Evolutionary conservation across 2,329 filamentous ascomycete genomes (phyloP).

Genomic region (Pseudogymnoascus sp.): DNA sequence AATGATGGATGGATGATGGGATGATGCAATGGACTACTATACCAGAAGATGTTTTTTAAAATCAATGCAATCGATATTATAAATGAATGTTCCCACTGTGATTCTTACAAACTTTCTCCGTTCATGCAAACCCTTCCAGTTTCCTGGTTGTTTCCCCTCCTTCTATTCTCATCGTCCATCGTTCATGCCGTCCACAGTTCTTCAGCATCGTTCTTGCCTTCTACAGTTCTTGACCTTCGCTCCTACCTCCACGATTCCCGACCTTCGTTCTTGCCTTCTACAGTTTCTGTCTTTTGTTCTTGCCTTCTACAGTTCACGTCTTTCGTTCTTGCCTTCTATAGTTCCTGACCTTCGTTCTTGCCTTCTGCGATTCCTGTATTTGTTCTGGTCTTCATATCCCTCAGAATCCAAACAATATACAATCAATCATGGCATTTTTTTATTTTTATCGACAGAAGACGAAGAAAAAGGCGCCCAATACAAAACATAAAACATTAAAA

Average conservation of each 20-base stretch:
- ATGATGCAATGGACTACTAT: not conserved
- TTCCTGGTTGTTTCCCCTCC: not conserved
- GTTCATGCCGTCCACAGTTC: not conserved
- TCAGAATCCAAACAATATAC: not conserved
- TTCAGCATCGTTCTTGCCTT: not conserved
- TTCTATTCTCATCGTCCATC: not conserved
- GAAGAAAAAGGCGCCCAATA: not conserved
- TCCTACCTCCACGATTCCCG: not conserved
- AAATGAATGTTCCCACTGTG: not conserved
- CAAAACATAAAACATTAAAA: constrained; percentile 8
- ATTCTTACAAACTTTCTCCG: not conserved
- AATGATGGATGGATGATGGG: not conserved
- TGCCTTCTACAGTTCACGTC: not conserved
- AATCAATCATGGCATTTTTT: not conserved
- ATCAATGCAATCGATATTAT: not conserved
- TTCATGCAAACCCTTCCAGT: not conserved
- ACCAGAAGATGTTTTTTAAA: not conserved
- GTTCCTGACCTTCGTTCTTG: not conserved
- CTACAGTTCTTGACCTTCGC: not conserved
- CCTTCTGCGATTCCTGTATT: not conserved
- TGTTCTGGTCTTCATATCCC: too few species aligned
- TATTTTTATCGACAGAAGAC: not conserved
- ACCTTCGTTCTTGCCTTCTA: not conserved
- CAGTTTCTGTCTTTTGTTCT: not conserved
- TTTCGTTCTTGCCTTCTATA: not conserved